Base-by-base conservation (phyloP, 345 rosid species). In the Lepidium sativum region DNA sequence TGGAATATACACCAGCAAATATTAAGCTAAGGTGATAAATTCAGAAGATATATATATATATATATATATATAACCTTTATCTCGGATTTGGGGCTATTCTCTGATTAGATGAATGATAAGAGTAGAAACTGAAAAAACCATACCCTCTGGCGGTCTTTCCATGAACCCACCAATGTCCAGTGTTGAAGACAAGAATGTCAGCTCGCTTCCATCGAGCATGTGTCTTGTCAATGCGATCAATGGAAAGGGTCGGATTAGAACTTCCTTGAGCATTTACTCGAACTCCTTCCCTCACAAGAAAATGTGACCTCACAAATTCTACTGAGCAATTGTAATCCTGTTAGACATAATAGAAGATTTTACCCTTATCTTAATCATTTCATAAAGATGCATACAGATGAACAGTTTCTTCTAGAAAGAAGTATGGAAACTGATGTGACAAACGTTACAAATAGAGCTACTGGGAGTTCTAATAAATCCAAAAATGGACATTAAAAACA, bases 151-250 rank as follows among this genome's bases (percentile, higher is more conserved):
- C 85, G 59, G 99, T 94, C 78, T 94, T 94, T 61, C 97, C 97
- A 80, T 90, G 97, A 73, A 84, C 82, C 99, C 99, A 94, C 99
- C 96, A 90, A 67, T 94, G 99, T 49, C 86, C 97, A 31, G 96
- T 94, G 78, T 94, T 94, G 69, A 94, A 94, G 45, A 90, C 83
- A 63, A 90, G 82, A 68, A 94, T 88, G 75, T 94, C 84, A 35
- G 90, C 97, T 23, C 79, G 80, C 77, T 79, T 84, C 97, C 96
- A 90, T 69, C 80, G 80, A 6, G 69, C 66, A 32, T 86, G 47
- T 27, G 85, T 52, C 85, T 90, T 87, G 80, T 90, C 97, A 47
- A 90, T 88, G 75, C 62, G 73, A 72, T 94, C 99, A 50, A 94
- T 83, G 14, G 87, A 86, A 58, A 90, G 78, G 58, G 82, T 88